Percentiles rank a stretch among this genome's conserved stretches.
Conservation (phyloP, 2,329 filamentous ascomycete species). For the Hymenoscyphus linearis region DNA sequence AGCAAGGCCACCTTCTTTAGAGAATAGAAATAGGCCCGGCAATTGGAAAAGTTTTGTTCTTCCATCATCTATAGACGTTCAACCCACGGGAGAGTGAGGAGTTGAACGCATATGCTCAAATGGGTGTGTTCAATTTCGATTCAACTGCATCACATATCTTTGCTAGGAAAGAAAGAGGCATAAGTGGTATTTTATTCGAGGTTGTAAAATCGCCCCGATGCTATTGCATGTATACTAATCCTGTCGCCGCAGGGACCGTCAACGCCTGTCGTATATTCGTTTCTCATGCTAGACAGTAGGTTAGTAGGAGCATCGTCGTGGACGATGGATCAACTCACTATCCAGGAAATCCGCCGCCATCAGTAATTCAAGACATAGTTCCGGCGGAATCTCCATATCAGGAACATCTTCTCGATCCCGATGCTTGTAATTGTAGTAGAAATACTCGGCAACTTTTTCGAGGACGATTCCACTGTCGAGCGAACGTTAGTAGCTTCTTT, state of each 20-base stretch:
- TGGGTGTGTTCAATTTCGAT: slow-evolving; percentile 16
- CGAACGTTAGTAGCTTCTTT: slow-evolving; percentile 2
- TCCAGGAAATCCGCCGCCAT: slow-evolving; percentile 74
- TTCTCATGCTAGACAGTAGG: slow-evolving; percentile 1
- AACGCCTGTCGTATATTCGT: slow-evolving; percentile 1
- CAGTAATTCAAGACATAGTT: slow-evolving; percentile 71
- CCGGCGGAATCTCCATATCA: slow-evolving; percentile 75
- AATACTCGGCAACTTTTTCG: slow-evolving; percentile 78
- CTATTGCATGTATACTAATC: slow-evolving; percentile 12
- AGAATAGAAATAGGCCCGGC: slow-evolving; percentile 23
- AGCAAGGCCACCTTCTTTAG: slow-evolving; percentile 23
- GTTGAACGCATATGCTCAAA: slow-evolving; percentile 35
- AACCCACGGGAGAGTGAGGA: slow-evolving; percentile 27
- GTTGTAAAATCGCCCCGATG: slow-evolving; percentile 4
- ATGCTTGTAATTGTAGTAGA: slow-evolving; percentile 76
- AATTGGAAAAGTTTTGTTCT: slow-evolving; percentile 27
- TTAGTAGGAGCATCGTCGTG: background rate
- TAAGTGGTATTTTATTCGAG: background rate
- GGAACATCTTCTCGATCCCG: slow-evolving; percentile 65
- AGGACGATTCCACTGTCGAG: slow-evolving; percentile 60
- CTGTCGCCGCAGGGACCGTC: background rate
- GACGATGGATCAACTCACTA: slow-evolving; percentile 36
- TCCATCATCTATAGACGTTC: slow-evolving; percentile 34
- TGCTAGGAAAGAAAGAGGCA: background rate
- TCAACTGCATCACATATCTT: background rate